Conservation (phyloP, 148 eudicot genomes). For the Camellia granthamiana region DNA sequence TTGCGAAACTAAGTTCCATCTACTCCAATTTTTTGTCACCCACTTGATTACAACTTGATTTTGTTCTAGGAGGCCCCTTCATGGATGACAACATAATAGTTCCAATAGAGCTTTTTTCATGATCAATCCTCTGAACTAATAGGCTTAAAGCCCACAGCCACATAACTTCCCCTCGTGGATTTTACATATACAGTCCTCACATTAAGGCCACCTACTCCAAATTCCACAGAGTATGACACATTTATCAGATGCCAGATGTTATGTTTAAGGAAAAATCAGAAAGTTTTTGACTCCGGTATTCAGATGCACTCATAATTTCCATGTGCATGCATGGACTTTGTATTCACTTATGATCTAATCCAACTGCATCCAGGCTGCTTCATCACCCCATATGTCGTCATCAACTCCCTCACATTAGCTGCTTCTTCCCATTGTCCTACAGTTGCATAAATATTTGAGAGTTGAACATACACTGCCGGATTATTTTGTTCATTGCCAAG, state of each 20-base stretch:
- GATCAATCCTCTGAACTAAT: not conserved
- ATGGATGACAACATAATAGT: not conserved
- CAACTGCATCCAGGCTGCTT: conserved; percentile 81
- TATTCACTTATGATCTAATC: conserved; percentile 32
- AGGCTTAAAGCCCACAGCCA: not conserved
- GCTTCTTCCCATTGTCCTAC: conserved; percentile 85
- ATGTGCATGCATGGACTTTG: not conserved
- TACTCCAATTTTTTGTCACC: not conserved
- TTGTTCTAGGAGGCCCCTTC: not conserved
- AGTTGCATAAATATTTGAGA: conserved; percentile 75
- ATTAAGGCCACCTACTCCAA: not conserved
- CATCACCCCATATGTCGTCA: conserved; percentile 48
- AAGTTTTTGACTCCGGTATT: too few relatives aligned
- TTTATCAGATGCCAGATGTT: not conserved
- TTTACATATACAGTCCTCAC: not conserved
- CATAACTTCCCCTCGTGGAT: not conserved
- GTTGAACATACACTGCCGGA: conserved; percentile 57
- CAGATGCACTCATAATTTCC: not conserved
- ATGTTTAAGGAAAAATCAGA: not conserved
- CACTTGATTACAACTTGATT: not conserved
- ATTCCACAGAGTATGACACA: not conserved
- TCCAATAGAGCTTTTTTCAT: too few relatives aligned
- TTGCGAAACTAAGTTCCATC: not conserved
- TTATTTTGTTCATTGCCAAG: conserved; percentile 44
- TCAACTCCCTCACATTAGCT: conserved; percentile 55